A percentile compares a stretch with the other conserved stretches of the same genome.
Evolutionary conservation across 169 alveolate genomes (phyloP).

Genomic region (Plasmodium gonderi): DNA sequence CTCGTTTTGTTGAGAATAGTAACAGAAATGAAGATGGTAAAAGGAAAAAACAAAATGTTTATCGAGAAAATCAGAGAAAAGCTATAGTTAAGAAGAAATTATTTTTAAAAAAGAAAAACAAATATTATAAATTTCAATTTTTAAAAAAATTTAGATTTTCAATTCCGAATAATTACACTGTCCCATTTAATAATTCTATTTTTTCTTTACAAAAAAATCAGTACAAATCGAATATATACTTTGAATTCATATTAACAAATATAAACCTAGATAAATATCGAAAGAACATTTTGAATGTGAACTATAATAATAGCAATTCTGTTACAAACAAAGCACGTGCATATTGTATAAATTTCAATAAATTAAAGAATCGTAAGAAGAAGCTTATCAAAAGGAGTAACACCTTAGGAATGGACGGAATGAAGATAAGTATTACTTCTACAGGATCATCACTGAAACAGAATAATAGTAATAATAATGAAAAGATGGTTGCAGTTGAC

Average conservation of each 20-base stretch:
- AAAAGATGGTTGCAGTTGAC: not conserved
- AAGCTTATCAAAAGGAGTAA: constrained; percentile 5
- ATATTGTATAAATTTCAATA: constrained; percentile 49
- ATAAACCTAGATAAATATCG: constrained; percentile 51
- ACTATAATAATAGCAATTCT: constrained; percentile 44
- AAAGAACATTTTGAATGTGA: constrained; percentile 49
- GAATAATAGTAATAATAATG: not conserved
- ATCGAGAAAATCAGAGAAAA: constrained; percentile 7
- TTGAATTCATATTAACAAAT: constrained; percentile 56
- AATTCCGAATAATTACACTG: constrained; percentile 4
- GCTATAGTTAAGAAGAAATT: not conserved
- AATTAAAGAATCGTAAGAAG: constrained; percentile 8
- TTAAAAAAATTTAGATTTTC: constrained; percentile 27
- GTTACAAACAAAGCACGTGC: constrained; percentile 8
- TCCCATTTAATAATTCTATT: constrained; percentile 54
- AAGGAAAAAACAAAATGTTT: not conserved
- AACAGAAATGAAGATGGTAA: not conserved
- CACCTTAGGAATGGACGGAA: not conserved
- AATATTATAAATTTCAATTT: constrained; percentile 15
- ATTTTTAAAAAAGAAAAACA: constrained; percentile 6
- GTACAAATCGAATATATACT: constrained; percentile 15
- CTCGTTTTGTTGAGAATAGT: not conserved
- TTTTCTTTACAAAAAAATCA: constrained; percentile 70
- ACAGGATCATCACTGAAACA: not conserved
- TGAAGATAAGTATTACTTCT: not conserved